These are phyloP conservation scores for Cutaneotrichosporon dermatis DNA, from an alignment of 1,284 basidiomycete species.

Conservation along the genomic window DNA sequence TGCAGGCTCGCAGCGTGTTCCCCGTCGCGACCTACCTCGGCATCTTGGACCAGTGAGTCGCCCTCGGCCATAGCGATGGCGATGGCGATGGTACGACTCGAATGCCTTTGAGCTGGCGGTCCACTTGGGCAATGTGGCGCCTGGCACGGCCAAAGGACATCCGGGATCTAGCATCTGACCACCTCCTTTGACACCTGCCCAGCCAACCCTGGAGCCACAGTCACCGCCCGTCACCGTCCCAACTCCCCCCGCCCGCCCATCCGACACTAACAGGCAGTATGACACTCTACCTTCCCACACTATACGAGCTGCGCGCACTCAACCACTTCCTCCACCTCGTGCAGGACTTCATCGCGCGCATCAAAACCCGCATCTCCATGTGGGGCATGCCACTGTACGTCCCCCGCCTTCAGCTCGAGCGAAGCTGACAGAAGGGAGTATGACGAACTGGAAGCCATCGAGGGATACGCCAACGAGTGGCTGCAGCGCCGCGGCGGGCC, in stretches of 20 bases:
- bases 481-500: constrained; percentile 1
- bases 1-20: background rate
- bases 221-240: too few species aligned
- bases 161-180: too few species aligned
- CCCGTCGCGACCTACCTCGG: background rate
- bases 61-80: background rate
- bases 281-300: background rate
- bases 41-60: background rate
- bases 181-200: too few species aligned
- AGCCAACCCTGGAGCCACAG: too few species aligned
- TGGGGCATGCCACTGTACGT: constrained; percentile 1
- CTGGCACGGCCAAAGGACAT: too few species aligned
- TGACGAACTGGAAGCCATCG: background rate
- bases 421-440: background rate
- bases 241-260: background rate
- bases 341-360: constrained; percentile 1
- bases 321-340: background rate
- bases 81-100: background rate
- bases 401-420: too few species aligned
- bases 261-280: background rate
- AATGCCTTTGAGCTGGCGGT: background rate
- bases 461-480: background rate
- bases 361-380: background rate
- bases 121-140: too few species aligned
- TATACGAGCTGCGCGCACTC: background rate